These are phyloP conservation scores for Exophiala alcalophila DNA, from an alignment of 2,329 filamentous ascomycete genomes.

Conservation along the genomic window DNA sequence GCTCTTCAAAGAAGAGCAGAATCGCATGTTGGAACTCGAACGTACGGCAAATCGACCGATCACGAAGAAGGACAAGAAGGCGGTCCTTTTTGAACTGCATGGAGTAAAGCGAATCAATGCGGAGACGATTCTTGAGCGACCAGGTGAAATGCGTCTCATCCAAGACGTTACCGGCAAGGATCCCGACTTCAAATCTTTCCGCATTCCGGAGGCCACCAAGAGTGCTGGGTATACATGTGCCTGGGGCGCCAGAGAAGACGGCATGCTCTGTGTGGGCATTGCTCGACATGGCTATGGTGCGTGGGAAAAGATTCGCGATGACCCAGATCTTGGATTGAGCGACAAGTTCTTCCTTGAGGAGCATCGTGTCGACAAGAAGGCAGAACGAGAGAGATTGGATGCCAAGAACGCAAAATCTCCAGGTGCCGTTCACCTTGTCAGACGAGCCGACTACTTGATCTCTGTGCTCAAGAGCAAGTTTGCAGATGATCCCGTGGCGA, in stretches of 20 bases:
- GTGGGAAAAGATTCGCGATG: constrained; percentile 91
- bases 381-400: constrained; percentile 74
- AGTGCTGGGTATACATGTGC: constrained; percentile 84
- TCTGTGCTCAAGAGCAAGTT: constrained; percentile 91
- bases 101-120: constrained; percentile 94
- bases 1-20: constrained; percentile 71
- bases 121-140: constrained; percentile 88
- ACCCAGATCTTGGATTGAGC: constrained; percentile 75
- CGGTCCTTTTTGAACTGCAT: constrained; percentile 89
- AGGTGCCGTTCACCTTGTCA: constrained; percentile 94
- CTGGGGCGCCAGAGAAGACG: constrained; percentile 92
- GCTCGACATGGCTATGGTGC: constrained; percentile 91
- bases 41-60: constrained; percentile 71
- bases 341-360: constrained; percentile 97
- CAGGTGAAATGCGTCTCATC: constrained; percentile 81
- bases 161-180: constrained; percentile 66
- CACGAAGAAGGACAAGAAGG: constrained; percentile 97
- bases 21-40: constrained; percentile 62
- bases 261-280: constrained; percentile 94
- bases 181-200: constrained; percentile 71
- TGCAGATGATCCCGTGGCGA: constrained; percentile 65
- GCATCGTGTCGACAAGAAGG: constrained; percentile 96
- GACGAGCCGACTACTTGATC: constrained; percentile 88
- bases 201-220: constrained; percentile 87
- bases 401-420: constrained; percentile 70